Evolutionary conservation across 495 filamentous ascomycete genomes (phyloP), one percentile per base, ranked within the genome.

Genomic region (Lophiotrema nucula): DNA sequence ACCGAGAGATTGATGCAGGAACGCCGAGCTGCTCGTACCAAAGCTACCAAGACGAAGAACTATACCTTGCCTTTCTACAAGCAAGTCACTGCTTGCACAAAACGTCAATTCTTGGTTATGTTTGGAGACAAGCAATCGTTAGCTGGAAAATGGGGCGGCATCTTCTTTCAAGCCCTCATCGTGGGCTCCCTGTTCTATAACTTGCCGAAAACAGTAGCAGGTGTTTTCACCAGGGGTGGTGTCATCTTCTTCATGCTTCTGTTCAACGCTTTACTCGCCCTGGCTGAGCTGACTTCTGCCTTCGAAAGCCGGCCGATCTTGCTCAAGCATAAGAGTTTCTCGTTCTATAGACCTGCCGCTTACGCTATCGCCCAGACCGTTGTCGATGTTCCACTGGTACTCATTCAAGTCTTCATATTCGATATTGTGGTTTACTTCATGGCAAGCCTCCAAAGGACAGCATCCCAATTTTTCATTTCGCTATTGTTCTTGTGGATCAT

Each of bases 381-480:
- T 12, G 81, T 88, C 12, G 90, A 95, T 66, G 67, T 89, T 2
- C 89, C 89, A 2, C 73, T 91, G 4, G 79, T 88, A 2, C 72
- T 89, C 19, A 67, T 84, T 24, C 87, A 92, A 62, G 83, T 89
- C 0, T 56, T 81, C 4, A 68, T 92, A 4, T 95, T 92, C 69
- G 77, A 87, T 52, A 53, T 92, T 23, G 78, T 93, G 33, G 80
- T 93, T 18, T 92, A 90, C 74, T 91, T 87, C 64, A 90, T 90
- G 86, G 56, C 82, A 6, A 79, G 82, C 23, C 81, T 96, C 12
- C 73, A 80, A 24, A 73, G 83, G 23, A 84, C 84, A 0, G 73
- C 89, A 4, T 88, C 86, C 2, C 87, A 92, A 51, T 96, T 95
- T 72, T 95, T 96, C 70, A 95, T 92, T 58, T 82, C 77, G 38